Conservation (phyloP, 1,284 basidiomycete species). For the Moesziomyces sp. region DNA sequence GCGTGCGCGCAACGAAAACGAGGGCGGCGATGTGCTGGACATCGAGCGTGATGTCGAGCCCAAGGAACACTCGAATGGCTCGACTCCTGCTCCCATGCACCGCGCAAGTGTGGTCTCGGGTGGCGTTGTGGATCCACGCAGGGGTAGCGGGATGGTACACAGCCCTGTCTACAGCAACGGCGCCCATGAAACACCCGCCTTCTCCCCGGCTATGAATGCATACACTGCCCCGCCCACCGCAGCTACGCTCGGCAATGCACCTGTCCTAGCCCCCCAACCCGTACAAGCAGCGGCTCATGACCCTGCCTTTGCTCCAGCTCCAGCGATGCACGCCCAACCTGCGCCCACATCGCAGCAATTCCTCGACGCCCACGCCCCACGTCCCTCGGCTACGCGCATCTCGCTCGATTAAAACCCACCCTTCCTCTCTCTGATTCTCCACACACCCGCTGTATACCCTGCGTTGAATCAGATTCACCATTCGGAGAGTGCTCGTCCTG, state of each 20-base stretch:
- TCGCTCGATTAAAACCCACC: conserved; percentile 17
- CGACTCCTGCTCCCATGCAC: background rate
- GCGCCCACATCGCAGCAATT: conserved; percentile 1
- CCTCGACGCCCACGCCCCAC: conserved; percentile 9
- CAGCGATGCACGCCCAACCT: background rate
- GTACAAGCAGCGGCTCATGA: conserved; percentile 2
- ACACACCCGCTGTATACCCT: background rate
- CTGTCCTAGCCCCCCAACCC: conserved; percentile 10
- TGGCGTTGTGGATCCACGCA: conserved; percentile 2
- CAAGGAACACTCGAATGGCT: conserved; percentile 10
- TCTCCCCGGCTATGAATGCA: background rate
- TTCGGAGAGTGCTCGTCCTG: too few relatives aligned
- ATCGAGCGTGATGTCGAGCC: conserved; percentile 18
- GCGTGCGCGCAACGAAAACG: conserved; percentile 8
- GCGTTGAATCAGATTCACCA: background rate
- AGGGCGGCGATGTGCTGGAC: conserved; percentile 16
- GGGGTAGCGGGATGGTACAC: conserved; percentile 5
- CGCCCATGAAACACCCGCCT: background rate
- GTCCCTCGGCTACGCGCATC: conserved; percentile 23
- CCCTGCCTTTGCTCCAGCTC: background rate
- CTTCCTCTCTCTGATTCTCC: background rate
- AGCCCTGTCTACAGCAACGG: conserved; percentile 10
- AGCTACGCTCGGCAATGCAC: conserved; percentile 14
- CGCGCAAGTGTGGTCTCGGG: background rate
- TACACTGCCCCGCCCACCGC: conserved; percentile 6